Evolutionary conservation across 78 protist genomes (phyloP), one percentile per base, ranked within the genome.

Genomic region (Dictyostelium citrinum): DNA sequence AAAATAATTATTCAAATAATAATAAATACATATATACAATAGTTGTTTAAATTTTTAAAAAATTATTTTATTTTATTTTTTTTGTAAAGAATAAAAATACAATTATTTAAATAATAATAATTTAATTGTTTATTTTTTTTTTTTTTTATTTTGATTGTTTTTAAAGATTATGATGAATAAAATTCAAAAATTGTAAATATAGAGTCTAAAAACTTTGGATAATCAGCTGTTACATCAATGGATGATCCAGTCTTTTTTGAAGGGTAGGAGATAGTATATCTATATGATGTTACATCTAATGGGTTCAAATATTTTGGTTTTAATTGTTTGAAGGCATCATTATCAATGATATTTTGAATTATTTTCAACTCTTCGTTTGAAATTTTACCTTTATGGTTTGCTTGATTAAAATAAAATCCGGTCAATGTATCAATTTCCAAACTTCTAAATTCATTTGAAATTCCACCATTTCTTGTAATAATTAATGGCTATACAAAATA

Each of bases 201-300:
- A 31, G 72, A 75, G n/a, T 88, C 93, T 29, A 88, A n/a, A 24
- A 78, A 67, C n/a, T 61, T 49, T 79, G 93, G 93, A 67, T 88
- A 88, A 39, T 78, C 81, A 5, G 93, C 27, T 10, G 60, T 64
- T 1, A 78, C 22, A 49, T 88, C 93, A 45, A 88, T 33, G 22
- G 41, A 49, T 5, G 39, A 9, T 5, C 93, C 93, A 88, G 71
- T 5, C 46, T 67, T 88, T 60, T 88, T 78, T 0, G 37, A 20
- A 14, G 55, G 43, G 22, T 12, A 27, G 1, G 91, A 61, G 0
- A 76, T 60, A 1, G 75, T 61, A 20, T 79, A 88, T 67, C 82
- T 33, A 55, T 84, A 84, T 35, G 61, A 51, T 1, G 31, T 71
- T 4, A 31, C 31, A 39, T 77, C 72, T 1, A 17, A 16, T 8